Percentiles rank a stretch among this genome's conserved stretches.
Evolutionary conservation across 2,329 filamentous ascomycete genomes (phyloP).

Genomic region (Zelopaecilomyces penicillatus): DNA sequence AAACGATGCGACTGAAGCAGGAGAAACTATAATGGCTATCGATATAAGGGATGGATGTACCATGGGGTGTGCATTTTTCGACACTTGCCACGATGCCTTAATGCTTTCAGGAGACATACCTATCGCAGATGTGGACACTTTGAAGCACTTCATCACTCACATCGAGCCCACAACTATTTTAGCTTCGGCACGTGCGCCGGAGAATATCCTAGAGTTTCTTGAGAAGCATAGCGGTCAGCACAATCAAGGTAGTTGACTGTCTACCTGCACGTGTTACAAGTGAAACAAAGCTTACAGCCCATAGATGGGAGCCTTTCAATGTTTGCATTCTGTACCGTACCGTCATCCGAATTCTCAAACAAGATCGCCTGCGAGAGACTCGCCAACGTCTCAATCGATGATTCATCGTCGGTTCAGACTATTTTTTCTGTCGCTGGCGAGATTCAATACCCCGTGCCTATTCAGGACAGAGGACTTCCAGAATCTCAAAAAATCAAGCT

Average conservation of each 20-base stretch:
- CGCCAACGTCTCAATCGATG: neutral
- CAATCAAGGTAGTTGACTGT: neutral
- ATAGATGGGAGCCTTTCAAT: slow-evolving; percentile 4
- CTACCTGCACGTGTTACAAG: neutral
- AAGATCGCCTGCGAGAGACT: slow-evolving; percentile 60
- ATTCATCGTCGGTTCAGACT: neutral
- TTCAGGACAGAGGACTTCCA: slow-evolving; percentile 29
- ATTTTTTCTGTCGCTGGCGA: slow-evolving; percentile 9
- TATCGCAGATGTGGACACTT: slow-evolving; percentile 57
- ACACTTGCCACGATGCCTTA: slow-evolving; percentile 59
- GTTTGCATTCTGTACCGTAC: slow-evolving; percentile 53
- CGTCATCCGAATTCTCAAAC: slow-evolving; percentile 64
- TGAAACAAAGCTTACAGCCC: neutral
- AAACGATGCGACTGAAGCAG: no score
- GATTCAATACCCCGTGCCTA: slow-evolving; percentile 24
- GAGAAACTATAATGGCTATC: slow-evolving; percentile 70
- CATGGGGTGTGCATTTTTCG: slow-evolving; percentile 79
- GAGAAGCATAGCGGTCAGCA: slow-evolving; percentile 14
- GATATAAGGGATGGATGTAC: slow-evolving; percentile 62
- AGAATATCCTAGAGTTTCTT: slow-evolving; percentile 25
- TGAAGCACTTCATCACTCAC: slow-evolving; percentile 52
- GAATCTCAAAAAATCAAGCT: slow-evolving; percentile 51
- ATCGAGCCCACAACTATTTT: slow-evolving; percentile 48
- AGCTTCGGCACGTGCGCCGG: slow-evolving; percentile 39
- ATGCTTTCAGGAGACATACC: slow-evolving; percentile 71